Base-by-base conservation (phyloP, 306 rosid genomes). In the Prinsepia uniflora region DNA sequence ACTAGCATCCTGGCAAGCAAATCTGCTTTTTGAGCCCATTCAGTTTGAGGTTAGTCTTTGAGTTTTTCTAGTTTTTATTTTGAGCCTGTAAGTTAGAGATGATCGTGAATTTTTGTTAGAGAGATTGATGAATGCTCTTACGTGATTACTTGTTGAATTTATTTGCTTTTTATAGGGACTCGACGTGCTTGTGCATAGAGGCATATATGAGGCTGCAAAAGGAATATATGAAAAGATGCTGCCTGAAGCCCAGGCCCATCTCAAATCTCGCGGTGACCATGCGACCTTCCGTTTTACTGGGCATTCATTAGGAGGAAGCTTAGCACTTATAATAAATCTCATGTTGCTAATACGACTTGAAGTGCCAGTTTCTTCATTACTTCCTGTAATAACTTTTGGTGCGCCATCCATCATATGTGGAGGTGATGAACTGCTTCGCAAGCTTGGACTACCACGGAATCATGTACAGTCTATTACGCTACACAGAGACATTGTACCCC, bases 291-390 rank as follows among this genome's bases (percentile, higher is more conserved):
- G 96, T 39, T 94, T 86, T 90, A 89, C 97, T 0, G 97, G 99
- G 14, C 99, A 94, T 80, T 94, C 99, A 47, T 94, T 94, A 18
- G 99, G 99, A 58, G 99, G 99, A 83, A 94, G 99, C 87, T 82
- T 94, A 84, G 89, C 99, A 13, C 73, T 89, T 22, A 84, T 94
- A 4, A 85, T 91, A 78, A 94, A 89, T 74, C 95, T 94, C 61
- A 94, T 94, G 99, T 84, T 94, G 60, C 71, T 94, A 69, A 84
- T 91, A 75, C 86, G 97, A 74, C 42, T 80, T 17, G 88, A 85
- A 74, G 97, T 82, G 64, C 95, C 95, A 6, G 45, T 76, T 20
- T 82, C 99, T 60, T 84, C 96, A 63, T 81, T 94, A 67, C 99
- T 91, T 75, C 96, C 99, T 58, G 92, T 94, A 58, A 81, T 94